Evolutionary conservation across 345 rosid species (phyloP).

Genomic region (Acer yangbiense): DNA sequence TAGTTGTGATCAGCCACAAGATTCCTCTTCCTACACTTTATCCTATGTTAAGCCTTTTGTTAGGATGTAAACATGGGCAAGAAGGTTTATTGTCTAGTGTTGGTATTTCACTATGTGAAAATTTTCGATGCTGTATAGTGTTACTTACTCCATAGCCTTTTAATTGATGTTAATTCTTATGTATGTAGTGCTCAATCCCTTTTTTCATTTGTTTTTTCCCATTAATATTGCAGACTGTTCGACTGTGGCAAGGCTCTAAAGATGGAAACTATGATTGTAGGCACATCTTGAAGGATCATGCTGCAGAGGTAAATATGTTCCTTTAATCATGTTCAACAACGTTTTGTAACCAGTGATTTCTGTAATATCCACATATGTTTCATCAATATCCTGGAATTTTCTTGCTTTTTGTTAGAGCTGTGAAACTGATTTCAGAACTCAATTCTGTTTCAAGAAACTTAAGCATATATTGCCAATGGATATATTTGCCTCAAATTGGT

Average conservation of each 20-base stretch:
- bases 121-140: neutral
- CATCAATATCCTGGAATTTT: neutral
- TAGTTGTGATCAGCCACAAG: neutral
- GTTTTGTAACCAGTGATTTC: neutral
- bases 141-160: neutral
- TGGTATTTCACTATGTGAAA: neutral
- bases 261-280: conserved; percentile 78
- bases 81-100: neutral
- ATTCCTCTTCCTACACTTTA: neutral
- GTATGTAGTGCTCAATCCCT: neutral
- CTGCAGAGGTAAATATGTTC: conserved; percentile 67
- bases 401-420: neutral
- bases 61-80: neutral
- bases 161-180: neutral
- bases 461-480: neutral
- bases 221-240: conserved; percentile 71
- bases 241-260: conserved; percentile 85
- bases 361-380: neutral
- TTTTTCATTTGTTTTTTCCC: neutral
- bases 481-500: too few species aligned
- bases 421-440: neutral
- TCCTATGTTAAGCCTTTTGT: neutral
- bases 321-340: neutral
- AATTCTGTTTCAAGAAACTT: neutral
- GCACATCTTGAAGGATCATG: conserved; percentile 80